Evolutionary conservation across 352 stramenopile genomes (phyloP), one percentile per base, ranked within the genome.

Genomic region (Pythium sp.): DNA sequence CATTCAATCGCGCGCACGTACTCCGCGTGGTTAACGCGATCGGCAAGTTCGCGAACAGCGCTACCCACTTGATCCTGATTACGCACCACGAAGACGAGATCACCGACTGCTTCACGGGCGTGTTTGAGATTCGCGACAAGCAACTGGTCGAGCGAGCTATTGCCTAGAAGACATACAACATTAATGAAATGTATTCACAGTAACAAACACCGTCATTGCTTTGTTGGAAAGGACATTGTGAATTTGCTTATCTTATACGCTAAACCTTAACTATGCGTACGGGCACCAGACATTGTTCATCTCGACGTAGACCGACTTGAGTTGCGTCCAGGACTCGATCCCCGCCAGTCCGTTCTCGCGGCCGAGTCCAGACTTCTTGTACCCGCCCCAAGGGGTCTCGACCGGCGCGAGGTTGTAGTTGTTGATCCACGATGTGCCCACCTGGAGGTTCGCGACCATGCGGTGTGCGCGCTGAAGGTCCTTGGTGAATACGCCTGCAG

Each of bases 1-100:
- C 82, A 30, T 87, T 89, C 34, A 90, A 97, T 64, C 89, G 92
- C 11, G 72, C 79, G 46, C 79, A 84, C 26, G 79, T 98, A 5
- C 70, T 98, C 20, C 77, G 68, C 20, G 73, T 97, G 2, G 70
- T 98, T 1, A 78, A 97, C 66, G 68, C 79, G 38, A 84, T 98
- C 28, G 82, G 85, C 28, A 86, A 81, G 47, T 63, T 83, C 36
- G 72, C 78, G 2, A 65, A 73, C 7, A 54, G 58, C 3, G 65
- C 67, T 28, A 84, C 82, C 5, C 82, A 90, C 53, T 68, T 98
- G 68, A 81, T 98, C 34, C 85, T 97, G 43, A 96, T 98, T 55
- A 98, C 93, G 51, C 94, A 98, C 74, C 91, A 98, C 70, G 80
- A 94, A 36, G 91, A 98, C 64, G 93, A 98, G 70, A 87, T 97